Evolutionary conservation across 768 basidiomycete genomes (phyloP), one percentile per base, ranked within the genome.

Genomic region (Suillus variegatus): DNA sequence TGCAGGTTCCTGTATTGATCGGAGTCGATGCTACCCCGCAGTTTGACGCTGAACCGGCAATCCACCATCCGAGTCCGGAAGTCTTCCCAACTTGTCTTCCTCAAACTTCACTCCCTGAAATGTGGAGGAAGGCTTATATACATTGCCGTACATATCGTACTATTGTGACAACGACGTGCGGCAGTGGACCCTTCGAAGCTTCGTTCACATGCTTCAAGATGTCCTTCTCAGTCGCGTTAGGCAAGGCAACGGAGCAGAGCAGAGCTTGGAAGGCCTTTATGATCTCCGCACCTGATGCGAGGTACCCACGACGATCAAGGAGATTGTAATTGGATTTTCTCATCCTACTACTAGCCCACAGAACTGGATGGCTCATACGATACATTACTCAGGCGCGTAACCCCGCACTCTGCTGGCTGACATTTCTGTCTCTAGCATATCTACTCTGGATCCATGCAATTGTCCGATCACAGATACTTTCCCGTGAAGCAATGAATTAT

Each of bases 261-360:
- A 68, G 46, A 55, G 54, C 20, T 49, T 66, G 64, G 52, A 66
- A 65, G 61, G 43, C 38, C 32, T 61, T 14, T 57, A 63, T 68
- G 61, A 63, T 68, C 51, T 61, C 64, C 57, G 62, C 55, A 49
- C 43, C 67, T 66, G 51, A 62, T 64, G 67, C 64, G 65, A 70
- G 10, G 57, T 65, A 72, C 71, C 71, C 70, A 71, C 71, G 70
- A 69, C 40, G 66, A 61, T 69, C 70, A 68, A 69, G 68, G 68
- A 70, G 25, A 66, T 55, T 51, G 36, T 25, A 32, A 49, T 51
- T 44, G 25, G 41, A 28, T 61, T 67, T 67, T 49, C 57, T 62
- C 55, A 60, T 57, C 57, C 35, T 43, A 20, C 44, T 61, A 52
- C 22, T 55, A 60, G 28, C 35, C n/a, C 47, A 60, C 25, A 60